phyloP scores from a whole-genome alignment of 1,284 basidiomycete species.

The Tylopilus sp. region DNA sequence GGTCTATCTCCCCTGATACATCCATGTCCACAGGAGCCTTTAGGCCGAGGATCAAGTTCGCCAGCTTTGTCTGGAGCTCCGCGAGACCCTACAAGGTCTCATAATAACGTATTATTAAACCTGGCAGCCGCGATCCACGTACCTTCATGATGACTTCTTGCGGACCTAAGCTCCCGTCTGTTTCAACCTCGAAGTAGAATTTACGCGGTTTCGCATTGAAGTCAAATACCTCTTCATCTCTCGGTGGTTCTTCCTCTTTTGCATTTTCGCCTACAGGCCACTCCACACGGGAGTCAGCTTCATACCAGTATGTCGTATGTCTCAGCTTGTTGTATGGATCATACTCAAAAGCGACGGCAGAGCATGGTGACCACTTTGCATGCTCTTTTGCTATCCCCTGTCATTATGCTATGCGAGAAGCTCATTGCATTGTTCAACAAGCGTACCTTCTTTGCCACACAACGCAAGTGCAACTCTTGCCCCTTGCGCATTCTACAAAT shows the following conservation, averaged over 20 bases:
- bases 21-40: constrained; percentile 63
- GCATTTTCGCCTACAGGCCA: constrained; percentile 85
- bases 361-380: constrained; percentile 98
- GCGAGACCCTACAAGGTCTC: constrained; percentile 58
- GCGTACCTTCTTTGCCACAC: constrained; percentile 87
- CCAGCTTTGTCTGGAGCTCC: constrained; percentile 79
- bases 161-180: constrained; percentile 83
- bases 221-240: constrained; percentile 81
- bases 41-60: constrained; percentile 72
- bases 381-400: constrained; percentile 98
- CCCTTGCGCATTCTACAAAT: constrained; percentile 93
- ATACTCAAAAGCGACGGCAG: constrained; percentile 95
- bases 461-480: constrained; percentile 85
- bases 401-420: neutral
- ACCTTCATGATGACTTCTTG: constrained; percentile 88
- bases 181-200: constrained; percentile 92
- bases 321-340: constrained; percentile 97
- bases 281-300: constrained; percentile 72
- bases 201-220: constrained; percentile 82
- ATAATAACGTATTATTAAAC: neutral
- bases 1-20: constrained; percentile 35
- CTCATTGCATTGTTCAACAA: constrained; percentile 1
- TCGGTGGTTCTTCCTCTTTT: constrained; percentile 74
- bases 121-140: constrained; percentile 10
- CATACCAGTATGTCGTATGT: constrained; percentile 96